Conservation (phyloP, 2,329 filamentous ascomycete species). For the Fusarium sp. region DNA sequence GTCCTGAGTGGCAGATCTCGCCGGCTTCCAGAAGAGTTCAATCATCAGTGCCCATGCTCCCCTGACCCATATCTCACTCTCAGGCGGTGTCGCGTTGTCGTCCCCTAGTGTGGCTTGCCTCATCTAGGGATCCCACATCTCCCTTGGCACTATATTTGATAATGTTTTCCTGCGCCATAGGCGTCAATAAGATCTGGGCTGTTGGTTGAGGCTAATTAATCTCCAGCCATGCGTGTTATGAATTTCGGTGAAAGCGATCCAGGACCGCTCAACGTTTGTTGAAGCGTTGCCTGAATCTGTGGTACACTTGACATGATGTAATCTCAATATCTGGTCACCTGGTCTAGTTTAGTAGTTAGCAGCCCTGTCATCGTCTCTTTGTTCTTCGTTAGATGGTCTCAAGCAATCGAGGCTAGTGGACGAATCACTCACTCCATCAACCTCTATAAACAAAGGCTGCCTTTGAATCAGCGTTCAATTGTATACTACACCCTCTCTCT, state of each 20-base stretch:
- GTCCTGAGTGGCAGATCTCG: constrained; percentile 39
- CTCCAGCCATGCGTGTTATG: constrained; percentile 33
- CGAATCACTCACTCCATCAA: constrained; percentile 24
- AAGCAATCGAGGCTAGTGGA: constrained; percentile 19
- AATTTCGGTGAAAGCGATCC: constrained; percentile 43
- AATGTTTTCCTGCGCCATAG: constrained; percentile 28
- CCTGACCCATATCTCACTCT: constrained; percentile 20
- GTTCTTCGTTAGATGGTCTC: constrained; percentile 15
- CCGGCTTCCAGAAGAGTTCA: constrained; percentile 40
- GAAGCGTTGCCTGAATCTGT: constrained; percentile 31
- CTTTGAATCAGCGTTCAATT: constrained; percentile 3
- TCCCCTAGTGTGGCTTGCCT: constrained; percentile 42
- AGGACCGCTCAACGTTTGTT: constrained; percentile 17
- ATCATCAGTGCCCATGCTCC: constrained; percentile 20
- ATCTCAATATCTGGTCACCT: constrained; percentile 36
- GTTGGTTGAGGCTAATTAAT: constrained; percentile 37
- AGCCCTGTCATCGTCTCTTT: constrained; percentile 8
- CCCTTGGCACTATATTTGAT: constrained; percentile 27
- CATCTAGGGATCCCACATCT: constrained; percentile 34
- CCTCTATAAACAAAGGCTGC: constrained; percentile 15
- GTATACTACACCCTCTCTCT: neutral
- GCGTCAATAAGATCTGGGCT: constrained; percentile 17
- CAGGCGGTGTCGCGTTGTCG: constrained; percentile 35
- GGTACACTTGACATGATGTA: constrained; percentile 21
- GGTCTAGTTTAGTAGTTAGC: constrained; percentile 5